Conservation (phyloP, 352 stramenopile genomes). For the Saprolegnia parasitica region DNA sequence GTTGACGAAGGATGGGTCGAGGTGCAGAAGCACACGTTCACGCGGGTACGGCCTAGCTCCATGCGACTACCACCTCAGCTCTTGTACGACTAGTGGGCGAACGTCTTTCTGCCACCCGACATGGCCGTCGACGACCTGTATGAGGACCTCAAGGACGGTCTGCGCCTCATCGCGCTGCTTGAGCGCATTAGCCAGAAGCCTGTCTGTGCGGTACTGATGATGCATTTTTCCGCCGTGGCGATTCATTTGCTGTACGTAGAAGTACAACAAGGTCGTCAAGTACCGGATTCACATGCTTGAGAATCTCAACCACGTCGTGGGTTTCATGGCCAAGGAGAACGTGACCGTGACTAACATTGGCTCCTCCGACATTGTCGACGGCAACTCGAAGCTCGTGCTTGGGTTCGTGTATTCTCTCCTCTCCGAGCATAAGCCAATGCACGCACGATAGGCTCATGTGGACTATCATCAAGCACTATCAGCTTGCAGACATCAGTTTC, state of each 20-base stretch:
- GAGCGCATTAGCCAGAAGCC: conserved; percentile 74
- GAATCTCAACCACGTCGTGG: conserved; percentile 89
- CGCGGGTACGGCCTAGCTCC: conserved; percentile 44
- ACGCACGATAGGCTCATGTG: conserved; percentile 59
- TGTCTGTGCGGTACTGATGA: conserved; percentile 28
- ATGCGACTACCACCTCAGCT: conserved; percentile 10
- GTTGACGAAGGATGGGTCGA: conserved; percentile 77
- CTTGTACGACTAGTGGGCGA: conserved; percentile 60
- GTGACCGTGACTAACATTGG: conserved; percentile 89
- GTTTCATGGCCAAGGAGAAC: conserved; percentile 84
- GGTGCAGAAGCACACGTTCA: conserved; percentile 90
- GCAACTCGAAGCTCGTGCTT: conserved; percentile 88
- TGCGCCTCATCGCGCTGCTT: conserved; percentile 79
- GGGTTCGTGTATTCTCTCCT: conserved; percentile 31
- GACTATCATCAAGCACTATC: conserved; percentile 90
- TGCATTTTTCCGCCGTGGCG: background rate
- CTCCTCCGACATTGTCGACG: conserved; percentile 87
- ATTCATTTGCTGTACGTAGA: conserved; percentile 35
- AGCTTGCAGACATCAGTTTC: conserved; percentile 78
- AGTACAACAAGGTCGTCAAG: conserved; percentile 89
- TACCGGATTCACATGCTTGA: conserved; percentile 93
- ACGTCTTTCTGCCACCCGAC: conserved; percentile 81
- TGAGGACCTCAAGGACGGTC: conserved; percentile 81
- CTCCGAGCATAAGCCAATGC: background rate
- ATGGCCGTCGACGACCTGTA: conserved; percentile 89